Evolutionary conservation across 805 yeast genomes (phyloP), one percentile per base, ranked within the genome.

Genomic region (Komagataella mondaviorum): DNA sequence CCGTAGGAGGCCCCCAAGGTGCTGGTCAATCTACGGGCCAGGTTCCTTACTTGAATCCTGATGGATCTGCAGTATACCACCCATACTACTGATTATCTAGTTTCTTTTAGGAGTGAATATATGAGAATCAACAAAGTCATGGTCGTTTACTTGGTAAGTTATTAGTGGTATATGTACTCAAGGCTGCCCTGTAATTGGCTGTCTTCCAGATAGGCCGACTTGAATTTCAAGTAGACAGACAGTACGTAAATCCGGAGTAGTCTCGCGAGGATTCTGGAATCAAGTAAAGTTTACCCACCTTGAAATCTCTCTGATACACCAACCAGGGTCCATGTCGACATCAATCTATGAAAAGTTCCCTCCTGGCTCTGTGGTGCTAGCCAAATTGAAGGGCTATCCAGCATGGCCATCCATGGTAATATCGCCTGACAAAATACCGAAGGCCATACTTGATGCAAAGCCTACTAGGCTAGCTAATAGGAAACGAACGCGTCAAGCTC

Each of bases 311-410:
- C 14, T 30, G 14, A 30, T 8, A 30, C 39, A 30, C 77, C 18
- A 56, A 57, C 43, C 85, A 80, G 49, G 88, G 82, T 48, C 68
- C 68, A 14, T 49, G 50, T 49, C 17, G 18, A 45, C 17, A 45
- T 14, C 18, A 30, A 23, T 20, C 43, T 50, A 23, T 44, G 49
- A 47, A 17, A 20, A 10, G 22, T 65, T 23, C 39, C 65, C 45
- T 6, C 51, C 50, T 30, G 51, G 49, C 20, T 52, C 49, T 39
- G 23, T 55, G 6, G 56, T 55, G 24, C 48, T 55, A 12, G 53
- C 54, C 49, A 55, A 55, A 36, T 49, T 55, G 6, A 52, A 54
- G 46, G 57, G 57, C 1, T 55, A 51, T 22, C 52, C 53, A 14
- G 54, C 57, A 14, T 55, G 57, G 57, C 57, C 57, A 17, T 54